Evolutionary conservation across 2,329 filamentous ascomycete genomes (phyloP), one percentile per base, ranked within the genome.

Genomic region (Nothophaeocryptopus gaeumannii): DNA sequence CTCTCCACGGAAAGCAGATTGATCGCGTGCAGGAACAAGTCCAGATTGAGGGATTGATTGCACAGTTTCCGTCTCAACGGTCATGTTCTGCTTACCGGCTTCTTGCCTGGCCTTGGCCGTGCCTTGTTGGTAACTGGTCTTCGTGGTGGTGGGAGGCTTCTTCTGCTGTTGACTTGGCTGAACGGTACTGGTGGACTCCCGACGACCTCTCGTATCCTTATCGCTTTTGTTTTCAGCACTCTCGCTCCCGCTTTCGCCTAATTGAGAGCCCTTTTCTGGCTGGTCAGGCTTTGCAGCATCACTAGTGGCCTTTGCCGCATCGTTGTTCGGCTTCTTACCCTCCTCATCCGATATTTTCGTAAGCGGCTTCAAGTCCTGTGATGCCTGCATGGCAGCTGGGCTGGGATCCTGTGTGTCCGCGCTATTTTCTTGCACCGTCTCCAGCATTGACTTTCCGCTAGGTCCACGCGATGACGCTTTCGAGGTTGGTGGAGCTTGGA

Each of bases 1-100:
- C 37, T 86, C 84, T 50, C 82, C 81, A 13, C 80, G 77, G 14
- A 83, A 83, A 12, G 63, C 72, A 15, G 74, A 73, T 53, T 81
- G 74, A 53, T 85, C 82, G 38, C 76, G 75, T 32, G 71, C 77
- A 33, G 55, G 50, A 31, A 85, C 84, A 26, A 96, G 76, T 8
- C 86, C 83, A 26, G 91, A 81, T 64, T 95, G 91, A 9, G 91
- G 89, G 47, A 96, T 87, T 2, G 91, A 95, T 37, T 83, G 86
- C 33, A 99, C 93, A 0, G 91, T 95, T 70, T 99, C 93, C 0
- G 93, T 96, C 73, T 99, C 93, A 11, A 97, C 92, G 8, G 89
- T 97, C 90, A 99, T 96, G 62, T 89, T 93, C 65, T 86, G 84
- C 32, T 88, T 86, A n/a, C 83, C 84, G 66, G 95, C 88, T 44